phyloP scores from a whole-genome alignment of 306 rosid species.

The Abrus precatorius region DNA sequence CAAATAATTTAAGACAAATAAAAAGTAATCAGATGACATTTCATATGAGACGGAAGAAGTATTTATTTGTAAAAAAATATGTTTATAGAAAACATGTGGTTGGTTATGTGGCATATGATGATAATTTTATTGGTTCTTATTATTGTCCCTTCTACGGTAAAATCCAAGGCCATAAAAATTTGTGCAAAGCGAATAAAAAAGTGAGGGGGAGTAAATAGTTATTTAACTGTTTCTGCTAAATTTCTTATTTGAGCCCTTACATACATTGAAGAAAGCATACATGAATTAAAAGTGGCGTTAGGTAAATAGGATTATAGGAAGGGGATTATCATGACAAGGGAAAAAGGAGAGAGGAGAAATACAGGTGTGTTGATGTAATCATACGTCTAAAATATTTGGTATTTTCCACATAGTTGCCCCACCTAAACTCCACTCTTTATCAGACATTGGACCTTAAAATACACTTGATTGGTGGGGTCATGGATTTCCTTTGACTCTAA shows the following conservation, averaged over 20 bases:
- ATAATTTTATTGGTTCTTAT: background rate
- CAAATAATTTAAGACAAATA: too few species aligned
- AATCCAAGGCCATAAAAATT: background rate
- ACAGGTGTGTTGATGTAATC: slow-evolving; percentile 19
- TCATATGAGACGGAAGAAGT: too few species aligned
- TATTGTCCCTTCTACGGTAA: background rate
- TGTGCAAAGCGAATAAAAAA: background rate
- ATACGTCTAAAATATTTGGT: slow-evolving; percentile 23
- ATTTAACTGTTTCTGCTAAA: background rate
- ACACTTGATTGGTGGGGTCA: slow-evolving; percentile 24
- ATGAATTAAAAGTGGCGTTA: slow-evolving; percentile 17
- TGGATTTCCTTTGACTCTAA: slow-evolving; percentile 35
- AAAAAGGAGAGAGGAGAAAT: slow-evolving; percentile 35
- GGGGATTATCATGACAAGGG: slow-evolving; percentile 29
- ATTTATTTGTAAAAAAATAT: background rate
- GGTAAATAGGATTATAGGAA: slow-evolving; percentile 20
- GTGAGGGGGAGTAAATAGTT: background rate
- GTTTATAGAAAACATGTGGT: background rate
- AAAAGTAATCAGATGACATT: too few species aligned
- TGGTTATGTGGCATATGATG: background rate
- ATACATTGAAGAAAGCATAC: background rate
- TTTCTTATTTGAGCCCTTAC: background rate
- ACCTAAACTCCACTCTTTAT: slow-evolving; percentile 22
- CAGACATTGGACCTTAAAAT: slow-evolving; percentile 18
- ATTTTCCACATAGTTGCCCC: slow-evolving; percentile 34